These are phyloP conservation scores for Pycnococcus provasolii DNA, from an alignment of 139 green algal genomes.

Conservation along the genomic window DNA sequence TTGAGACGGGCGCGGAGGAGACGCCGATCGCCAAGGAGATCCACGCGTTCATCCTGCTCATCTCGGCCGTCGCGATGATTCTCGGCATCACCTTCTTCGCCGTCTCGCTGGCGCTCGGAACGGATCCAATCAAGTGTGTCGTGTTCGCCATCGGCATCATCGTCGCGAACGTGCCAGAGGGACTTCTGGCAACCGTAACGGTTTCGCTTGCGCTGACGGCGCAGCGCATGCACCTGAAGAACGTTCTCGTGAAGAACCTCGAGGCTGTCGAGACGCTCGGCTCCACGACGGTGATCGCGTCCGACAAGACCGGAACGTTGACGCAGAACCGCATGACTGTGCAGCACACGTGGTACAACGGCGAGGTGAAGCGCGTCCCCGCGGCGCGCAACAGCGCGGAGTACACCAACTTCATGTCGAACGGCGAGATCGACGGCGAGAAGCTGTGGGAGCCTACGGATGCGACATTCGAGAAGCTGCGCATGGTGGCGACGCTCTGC, in stretches of 20 bases:
- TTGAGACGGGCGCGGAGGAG: constrained; percentile 25
- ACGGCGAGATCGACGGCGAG: constrained; percentile 22
- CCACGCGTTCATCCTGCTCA: constrained; percentile 26
- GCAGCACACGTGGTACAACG: constrained; percentile 41
- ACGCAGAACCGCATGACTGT: constrained; percentile 48
- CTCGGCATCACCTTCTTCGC: constrained; percentile 38
- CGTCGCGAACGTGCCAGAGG: constrained; percentile 43
- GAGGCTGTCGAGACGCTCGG: constrained; percentile 39
- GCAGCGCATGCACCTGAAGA: constrained; percentile 33
- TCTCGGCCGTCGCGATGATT: constrained; percentile 29
- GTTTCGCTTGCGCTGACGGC: constrained; percentile 29
- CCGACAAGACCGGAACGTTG: constrained; percentile 44
- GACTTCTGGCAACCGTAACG: constrained; percentile 39
- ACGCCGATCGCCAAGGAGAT: constrained; percentile 32
- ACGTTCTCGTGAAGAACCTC: constrained; percentile 45
- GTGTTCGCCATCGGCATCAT: constrained; percentile 58
- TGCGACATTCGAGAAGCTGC: constrained; percentile 46
- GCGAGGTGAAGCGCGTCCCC: constrained; percentile 38
- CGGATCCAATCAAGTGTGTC: constrained; percentile 32
- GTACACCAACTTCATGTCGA: constrained; percentile 30
- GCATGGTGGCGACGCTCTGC: constrained; percentile 51
- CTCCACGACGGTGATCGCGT: constrained; percentile 40
- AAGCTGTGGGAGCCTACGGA: constrained; percentile 33
- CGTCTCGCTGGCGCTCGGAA: constrained; percentile 32
- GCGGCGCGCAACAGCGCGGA: constrained; percentile 49